Conservation (phyloP, 2,329 filamentous ascomycete species). For the Chaetomiaceae sp. region DNA sequence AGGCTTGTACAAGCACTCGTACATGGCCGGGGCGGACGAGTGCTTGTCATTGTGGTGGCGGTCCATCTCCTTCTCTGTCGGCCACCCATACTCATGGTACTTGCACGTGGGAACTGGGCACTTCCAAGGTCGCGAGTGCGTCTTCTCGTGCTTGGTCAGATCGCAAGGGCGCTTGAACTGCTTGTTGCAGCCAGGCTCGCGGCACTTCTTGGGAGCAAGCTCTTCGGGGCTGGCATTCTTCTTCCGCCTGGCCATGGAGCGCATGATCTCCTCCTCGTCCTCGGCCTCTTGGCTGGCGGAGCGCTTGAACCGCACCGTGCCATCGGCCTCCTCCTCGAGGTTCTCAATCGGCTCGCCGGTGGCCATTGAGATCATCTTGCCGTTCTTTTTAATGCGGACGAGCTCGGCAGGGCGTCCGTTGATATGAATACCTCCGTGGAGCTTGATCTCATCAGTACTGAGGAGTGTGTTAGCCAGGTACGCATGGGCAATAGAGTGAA, state of each 20-base stretch:
- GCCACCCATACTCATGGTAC: conserved; percentile 86
- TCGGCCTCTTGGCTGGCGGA: conserved; percentile 64
- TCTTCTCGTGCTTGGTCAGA: conserved; percentile 97
- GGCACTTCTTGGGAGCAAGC: conserved; percentile 73
- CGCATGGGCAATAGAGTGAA: not conserved
- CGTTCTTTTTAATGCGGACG: conserved; percentile 74
- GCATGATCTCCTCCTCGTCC: conserved; percentile 76
- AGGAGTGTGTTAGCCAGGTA: conserved; percentile 10
- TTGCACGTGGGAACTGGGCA: conserved; percentile 80
- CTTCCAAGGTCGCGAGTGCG: conserved; percentile 94
- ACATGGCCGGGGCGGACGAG: conserved; percentile 72
- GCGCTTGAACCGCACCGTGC: conserved; percentile 55
- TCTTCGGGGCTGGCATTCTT: conserved; percentile 86
- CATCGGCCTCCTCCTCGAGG: conserved; percentile 43
- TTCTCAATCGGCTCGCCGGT: conserved; percentile 60
- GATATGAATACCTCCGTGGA: conserved; percentile 75
- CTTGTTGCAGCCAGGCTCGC: conserved; percentile 73
- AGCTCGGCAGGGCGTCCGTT: conserved; percentile 81
- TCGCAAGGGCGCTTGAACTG: conserved; percentile 97
- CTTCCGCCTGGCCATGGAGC: conserved; percentile 93
- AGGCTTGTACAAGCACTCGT: conserved; percentile 73
- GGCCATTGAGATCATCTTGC: conserved; percentile 72
- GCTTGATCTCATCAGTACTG: conserved; percentile 64
- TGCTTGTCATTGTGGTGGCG: conserved; percentile 97
- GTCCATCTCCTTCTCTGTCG: conserved; percentile 95